Percentiles rank a stretch among this genome's conserved stretches.
Evolutionary conservation across 441 rosid species (phyloP).

Genomic region (Croton setiger): DNA sequence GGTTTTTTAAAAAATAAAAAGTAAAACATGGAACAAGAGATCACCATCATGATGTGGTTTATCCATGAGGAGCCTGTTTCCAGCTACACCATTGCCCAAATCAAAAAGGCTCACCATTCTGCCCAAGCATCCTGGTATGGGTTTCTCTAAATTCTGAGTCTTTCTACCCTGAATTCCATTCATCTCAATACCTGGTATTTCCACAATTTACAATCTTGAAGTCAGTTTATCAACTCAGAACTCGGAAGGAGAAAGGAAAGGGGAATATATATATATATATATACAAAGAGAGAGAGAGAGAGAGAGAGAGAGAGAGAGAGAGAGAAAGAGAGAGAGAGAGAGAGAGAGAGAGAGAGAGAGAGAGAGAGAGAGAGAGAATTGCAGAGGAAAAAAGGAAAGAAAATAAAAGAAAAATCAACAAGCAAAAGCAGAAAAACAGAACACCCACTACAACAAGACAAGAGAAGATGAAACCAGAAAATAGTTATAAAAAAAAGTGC

Average conservation of each 20-base stretch:
- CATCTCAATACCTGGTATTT: conserved; percentile 52
- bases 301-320: background rate
- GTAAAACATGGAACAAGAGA: conserved; percentile 12
- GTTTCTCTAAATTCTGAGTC: conserved; percentile 46
- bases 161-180: conserved; percentile 43
- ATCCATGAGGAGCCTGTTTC: conserved; percentile 73
- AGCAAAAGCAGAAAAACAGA: conserved; percentile 1
- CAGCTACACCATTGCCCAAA: conserved; percentile 48
- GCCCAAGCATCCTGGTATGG: conserved; percentile 80
- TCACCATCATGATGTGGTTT: conserved; percentile 66
- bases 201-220: conserved; percentile 17
- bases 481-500: background rate
- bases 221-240: conserved; percentile 12
- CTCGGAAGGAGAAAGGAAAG: too few species aligned
- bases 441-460: background rate
- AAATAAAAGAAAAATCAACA: background rate
- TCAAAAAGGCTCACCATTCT: conserved; percentile 85
- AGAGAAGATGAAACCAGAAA: background rate
- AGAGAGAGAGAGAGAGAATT: too few species aligned
- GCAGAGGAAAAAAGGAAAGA: background rate
- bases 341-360: too few species aligned
- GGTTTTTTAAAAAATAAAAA: background rate
- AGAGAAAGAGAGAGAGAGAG: too few species aligned
- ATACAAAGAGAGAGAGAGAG: background rate
- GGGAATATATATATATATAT: too few species aligned